Evolutionary conservation across 208 protist species (phyloP).

Genomic region (Trypanosoma melophagium): DNA sequence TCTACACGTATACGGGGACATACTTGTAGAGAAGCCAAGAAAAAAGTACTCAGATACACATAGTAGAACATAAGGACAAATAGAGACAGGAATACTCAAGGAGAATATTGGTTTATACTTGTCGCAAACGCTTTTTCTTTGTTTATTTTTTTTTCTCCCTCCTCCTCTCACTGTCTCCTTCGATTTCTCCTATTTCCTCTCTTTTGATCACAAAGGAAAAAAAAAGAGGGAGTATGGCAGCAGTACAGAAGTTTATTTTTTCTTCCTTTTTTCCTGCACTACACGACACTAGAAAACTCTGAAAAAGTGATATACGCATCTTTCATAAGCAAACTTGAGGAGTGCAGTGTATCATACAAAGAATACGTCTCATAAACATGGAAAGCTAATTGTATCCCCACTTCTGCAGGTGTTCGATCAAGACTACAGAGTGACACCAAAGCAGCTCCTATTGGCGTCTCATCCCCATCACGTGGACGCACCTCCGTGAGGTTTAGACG

Average conservation of each 20-base stretch:
- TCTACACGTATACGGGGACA: neutral
- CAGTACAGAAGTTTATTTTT: no score
- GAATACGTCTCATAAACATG: conserved; percentile 92
- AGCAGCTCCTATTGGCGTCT: conserved; percentile 82
- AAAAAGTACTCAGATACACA: conserved; percentile 3
- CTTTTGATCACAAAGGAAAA: neutral
- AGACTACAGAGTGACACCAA: conserved; percentile 78
- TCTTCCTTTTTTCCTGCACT: neutral
- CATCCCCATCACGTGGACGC: conserved; percentile 72
- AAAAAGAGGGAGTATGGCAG: neutral
- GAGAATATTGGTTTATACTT: neutral
- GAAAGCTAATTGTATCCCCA: conserved; percentile 77
- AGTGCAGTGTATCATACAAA: conserved; percentile 83
- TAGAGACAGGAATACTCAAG: neutral
- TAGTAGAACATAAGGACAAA: conserved; percentile 6
- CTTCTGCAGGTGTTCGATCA: conserved; percentile 53
- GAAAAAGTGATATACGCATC: conserved; percentile 80
- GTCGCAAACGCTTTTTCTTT: conserved; percentile 1
- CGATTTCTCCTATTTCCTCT: no score
- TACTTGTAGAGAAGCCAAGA: neutral
- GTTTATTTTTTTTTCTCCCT: neutral
- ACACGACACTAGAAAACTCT: conserved; percentile 31
- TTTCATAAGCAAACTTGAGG: conserved; percentile 82
- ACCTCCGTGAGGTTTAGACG: conserved; percentile 90
- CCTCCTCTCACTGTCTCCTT: no score